Conservation (phyloP, 306 rosid genomes). For the Rosa multiflora region DNA sequence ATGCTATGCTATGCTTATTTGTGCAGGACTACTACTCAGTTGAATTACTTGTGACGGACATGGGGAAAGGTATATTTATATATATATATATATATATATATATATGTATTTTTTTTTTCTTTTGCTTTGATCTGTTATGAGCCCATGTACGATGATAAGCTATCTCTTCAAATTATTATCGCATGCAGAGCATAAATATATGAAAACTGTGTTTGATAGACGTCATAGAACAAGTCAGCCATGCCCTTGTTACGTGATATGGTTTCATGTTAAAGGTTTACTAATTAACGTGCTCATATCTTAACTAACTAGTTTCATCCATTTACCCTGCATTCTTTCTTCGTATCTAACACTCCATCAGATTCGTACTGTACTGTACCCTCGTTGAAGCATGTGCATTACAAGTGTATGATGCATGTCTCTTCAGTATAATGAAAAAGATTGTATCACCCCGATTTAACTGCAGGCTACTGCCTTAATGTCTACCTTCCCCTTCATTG, state of each 20-base stretch:
- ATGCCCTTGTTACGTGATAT: background rate
- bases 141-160: too few relatives aligned
- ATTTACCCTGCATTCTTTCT: background rate
- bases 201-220: background rate
- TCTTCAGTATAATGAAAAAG: background rate
- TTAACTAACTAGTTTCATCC: background rate
- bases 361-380: background rate
- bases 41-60: constrained; percentile 74
- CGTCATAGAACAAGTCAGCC: background rate
- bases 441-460: background rate
- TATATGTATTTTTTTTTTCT: too few relatives aligned
- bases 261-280: background rate
- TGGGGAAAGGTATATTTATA: constrained; percentile 65
- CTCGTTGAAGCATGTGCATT: background rate
- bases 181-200: background rate
- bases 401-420: background rate
- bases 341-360: background rate
- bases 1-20: constrained; percentile 23
- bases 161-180: background rate
- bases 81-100: too few relatives aligned
- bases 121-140: background rate
- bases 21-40: constrained; percentile 68
- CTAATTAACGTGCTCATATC: background rate
- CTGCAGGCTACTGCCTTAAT: background rate
- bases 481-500: background rate